phyloP scores from a whole-genome alignment of 2,329 filamentous ascomycete species.

The Berkeleyomyces basicola region DNA sequence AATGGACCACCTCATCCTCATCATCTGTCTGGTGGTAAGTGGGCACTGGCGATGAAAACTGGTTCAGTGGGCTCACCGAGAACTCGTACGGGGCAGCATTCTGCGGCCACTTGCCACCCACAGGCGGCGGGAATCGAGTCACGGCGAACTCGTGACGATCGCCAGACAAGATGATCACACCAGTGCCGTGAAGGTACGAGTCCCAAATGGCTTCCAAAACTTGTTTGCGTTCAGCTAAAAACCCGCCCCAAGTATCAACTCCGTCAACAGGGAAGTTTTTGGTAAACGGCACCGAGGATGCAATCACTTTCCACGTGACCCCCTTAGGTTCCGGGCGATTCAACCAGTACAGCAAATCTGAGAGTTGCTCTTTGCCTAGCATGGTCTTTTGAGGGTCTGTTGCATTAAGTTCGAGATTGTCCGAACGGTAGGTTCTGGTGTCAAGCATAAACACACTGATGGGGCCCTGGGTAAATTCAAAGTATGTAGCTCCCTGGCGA shows the following conservation, averaged over 20 bases:
- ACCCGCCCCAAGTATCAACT: constrained; percentile 87
- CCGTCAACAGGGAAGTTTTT: constrained; percentile 91
- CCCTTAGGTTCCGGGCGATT: constrained; percentile 53
- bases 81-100: constrained; percentile 69
- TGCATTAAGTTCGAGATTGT: constrained; percentile 39
- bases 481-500: constrained; percentile 55
- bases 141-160: constrained; percentile 96
- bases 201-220: constrained; percentile 91
- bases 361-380: constrained; percentile 64
- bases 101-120: constrained; percentile 43
- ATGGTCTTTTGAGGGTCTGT: constrained; percentile 59
- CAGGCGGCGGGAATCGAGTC: constrained; percentile 55
- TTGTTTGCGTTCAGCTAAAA: constrained; percentile 58
- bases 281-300: constrained; percentile 84
- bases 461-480: constrained; percentile 75
- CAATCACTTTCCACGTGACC: constrained; percentile 84
- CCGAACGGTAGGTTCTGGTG: constrained; percentile 72
- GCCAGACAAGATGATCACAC: constrained; percentile 72
- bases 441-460: constrained; percentile 92
- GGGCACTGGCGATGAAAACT: constrained; percentile 77
- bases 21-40: constrained; percentile 71
- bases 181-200: constrained; percentile 54
- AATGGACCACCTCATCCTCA: constrained; percentile 73
- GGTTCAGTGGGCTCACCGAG: constrained; percentile 75
- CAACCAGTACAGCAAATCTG: constrained; percentile 66